Conservation (phyloP, 2,329 filamentous ascomycete species). For the Trichoderma oligosporum region DNA sequence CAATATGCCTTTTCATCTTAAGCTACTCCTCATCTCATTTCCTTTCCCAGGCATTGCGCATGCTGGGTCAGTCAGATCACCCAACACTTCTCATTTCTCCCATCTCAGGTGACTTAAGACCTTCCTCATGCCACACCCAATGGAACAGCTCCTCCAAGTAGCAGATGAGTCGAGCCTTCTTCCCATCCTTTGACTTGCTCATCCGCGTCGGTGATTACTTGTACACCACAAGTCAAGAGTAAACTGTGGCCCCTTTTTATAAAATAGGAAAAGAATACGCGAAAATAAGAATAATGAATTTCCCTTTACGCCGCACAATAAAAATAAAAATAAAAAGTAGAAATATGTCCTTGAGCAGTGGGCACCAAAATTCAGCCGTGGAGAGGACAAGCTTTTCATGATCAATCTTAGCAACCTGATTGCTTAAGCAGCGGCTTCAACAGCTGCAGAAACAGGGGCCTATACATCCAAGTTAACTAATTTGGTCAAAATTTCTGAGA, state of each 20-base stretch:
- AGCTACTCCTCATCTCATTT: slow-evolving; percentile 3
- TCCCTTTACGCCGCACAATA: slow-evolving; percentile 18
- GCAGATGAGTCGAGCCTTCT: not conserved
- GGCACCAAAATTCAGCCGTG: not conserved
- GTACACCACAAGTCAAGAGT: slow-evolving; percentile 16
- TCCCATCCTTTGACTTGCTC: not conserved
- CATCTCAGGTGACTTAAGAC: not conserved
- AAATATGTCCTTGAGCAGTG: not conserved
- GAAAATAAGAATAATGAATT: slow-evolving; percentile 20
- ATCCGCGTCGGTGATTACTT: slow-evolving; percentile 8
- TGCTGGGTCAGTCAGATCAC: not conserved
- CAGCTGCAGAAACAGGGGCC: slow-evolving; percentile 32
- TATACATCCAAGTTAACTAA: slow-evolving; percentile 13
- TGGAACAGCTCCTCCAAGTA: not conserved
- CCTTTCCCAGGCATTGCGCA: not conserved
- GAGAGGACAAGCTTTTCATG: not conserved
- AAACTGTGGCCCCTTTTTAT: slow-evolving; percentile 16
- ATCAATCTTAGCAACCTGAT: not conserved
- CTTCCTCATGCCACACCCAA: not conserved
- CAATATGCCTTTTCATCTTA: not conserved
- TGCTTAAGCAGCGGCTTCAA: slow-evolving; percentile 37
- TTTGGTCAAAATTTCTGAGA: slow-evolving; percentile 6
- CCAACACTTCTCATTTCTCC: slow-evolving; percentile 2
- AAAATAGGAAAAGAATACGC: slow-evolving; percentile 19
- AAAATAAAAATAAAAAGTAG: slow-evolving; percentile 1